Percentiles rank a stretch among this genome's conserved stretches.
phyloP scores from a whole-genome alignment of 148 eudicot species.

The Spergularia marina region DNA sequence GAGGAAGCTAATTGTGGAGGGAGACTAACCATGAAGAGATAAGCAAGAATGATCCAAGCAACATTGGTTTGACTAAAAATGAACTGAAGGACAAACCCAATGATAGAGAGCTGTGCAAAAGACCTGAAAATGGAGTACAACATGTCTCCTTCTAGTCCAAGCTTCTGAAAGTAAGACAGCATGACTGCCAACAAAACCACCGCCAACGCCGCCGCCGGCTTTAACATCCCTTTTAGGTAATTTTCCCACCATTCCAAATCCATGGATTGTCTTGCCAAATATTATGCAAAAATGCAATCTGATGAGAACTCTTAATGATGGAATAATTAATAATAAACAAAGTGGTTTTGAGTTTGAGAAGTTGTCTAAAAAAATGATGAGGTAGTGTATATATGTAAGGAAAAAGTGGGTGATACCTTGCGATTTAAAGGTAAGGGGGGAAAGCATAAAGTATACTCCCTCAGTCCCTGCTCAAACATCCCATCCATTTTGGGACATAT shows the following conservation, averaged over 20 bases:
- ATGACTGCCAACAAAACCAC: slow-evolving; percentile 66
- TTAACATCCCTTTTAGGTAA: slow-evolving; percentile 67
- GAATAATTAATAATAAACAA: too few species aligned
- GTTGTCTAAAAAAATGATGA: too few species aligned
- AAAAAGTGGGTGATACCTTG: too few species aligned
- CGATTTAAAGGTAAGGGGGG: too few species aligned
- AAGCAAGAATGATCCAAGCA: slow-evolving; percentile 74
- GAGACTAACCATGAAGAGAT: slow-evolving; percentile 82
- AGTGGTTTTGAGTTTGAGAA: too few species aligned
- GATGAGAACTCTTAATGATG: too few species aligned
- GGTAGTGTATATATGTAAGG: too few species aligned
- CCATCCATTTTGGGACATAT: too few species aligned
- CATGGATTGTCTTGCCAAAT: slow-evolving; percentile 23
- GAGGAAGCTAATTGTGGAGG: not conserved
- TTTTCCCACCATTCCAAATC: slow-evolving; percentile 62
- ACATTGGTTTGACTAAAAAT: slow-evolving; percentile 57
- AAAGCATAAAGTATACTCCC: too few species aligned
- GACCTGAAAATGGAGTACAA: slow-evolving; percentile 64
- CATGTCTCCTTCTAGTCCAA: slow-evolving; percentile 65
- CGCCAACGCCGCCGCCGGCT: slow-evolving; percentile 66
- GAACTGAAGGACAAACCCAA: slow-evolving; percentile 93
- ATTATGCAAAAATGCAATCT: too few species aligned
- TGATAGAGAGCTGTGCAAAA: slow-evolving; percentile 71
- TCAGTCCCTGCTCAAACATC: too few species aligned
- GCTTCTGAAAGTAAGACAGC: slow-evolving; percentile 57